Conservation (phyloP, 2,329 filamentous ascomycete species). For the Trichoderma guizhouense region DNA sequence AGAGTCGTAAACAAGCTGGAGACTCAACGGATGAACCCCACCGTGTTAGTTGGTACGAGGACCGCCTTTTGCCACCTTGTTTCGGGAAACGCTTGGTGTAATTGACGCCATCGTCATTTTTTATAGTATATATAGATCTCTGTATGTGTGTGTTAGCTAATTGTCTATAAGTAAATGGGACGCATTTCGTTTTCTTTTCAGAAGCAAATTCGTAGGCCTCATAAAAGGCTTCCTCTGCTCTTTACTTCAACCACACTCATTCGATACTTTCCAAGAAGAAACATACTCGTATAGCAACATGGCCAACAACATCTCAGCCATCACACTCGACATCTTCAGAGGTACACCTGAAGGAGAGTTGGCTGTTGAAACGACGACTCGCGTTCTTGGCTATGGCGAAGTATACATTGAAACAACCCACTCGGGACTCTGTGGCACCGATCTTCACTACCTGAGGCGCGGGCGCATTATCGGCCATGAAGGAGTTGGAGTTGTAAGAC, state of each 20-base stretch:
- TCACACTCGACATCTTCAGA: background rate
- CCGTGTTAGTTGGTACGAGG: background rate
- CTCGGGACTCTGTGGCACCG: background rate
- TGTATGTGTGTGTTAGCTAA: background rate
- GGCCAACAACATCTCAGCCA: background rate
- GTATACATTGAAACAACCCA: slow-evolving; percentile 1
- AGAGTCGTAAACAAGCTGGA: background rate
- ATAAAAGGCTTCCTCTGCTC: background rate
- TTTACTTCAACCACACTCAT: background rate
- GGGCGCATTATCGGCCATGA: background rate
- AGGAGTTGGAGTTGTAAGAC: background rate
- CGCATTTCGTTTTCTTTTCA: background rate
- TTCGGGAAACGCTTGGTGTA: background rate
- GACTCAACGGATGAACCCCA: background rate
- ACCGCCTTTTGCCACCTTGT: background rate
- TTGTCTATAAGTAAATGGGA: background rate
- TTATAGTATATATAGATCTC: background rate
- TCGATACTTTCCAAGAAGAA: background rate
- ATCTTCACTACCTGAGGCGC: background rate
- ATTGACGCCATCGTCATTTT: background rate
- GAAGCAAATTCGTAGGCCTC: background rate
- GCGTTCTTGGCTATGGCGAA: background rate
- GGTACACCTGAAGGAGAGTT: background rate
- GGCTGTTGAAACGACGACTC: background rate
- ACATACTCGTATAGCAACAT: background rate